These are phyloP conservation scores for Claviceps arundinis DNA, from an alignment of 2,329 filamentous ascomycete genomes.

Conservation along the genomic window DNA sequence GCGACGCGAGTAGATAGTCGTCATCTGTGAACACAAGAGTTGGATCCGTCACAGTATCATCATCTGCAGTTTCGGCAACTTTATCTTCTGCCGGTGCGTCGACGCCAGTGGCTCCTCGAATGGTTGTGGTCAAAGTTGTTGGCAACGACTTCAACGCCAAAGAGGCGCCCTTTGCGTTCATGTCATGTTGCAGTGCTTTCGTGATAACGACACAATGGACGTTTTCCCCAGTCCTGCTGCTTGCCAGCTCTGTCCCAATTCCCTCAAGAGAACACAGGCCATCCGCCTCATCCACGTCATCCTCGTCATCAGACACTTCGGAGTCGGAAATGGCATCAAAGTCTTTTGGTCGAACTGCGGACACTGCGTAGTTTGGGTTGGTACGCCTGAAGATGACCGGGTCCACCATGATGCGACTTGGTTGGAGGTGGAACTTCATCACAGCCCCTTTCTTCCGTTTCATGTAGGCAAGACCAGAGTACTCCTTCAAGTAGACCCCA, in stretches of 20 bases:
- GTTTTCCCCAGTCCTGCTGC: not conserved
- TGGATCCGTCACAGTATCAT: slow-evolving; percentile 8
- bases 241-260: slow-evolving; percentile 16
- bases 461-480: slow-evolving; percentile 73
- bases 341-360: slow-evolving; percentile 59
- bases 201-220: slow-evolving; percentile 16
- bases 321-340: slow-evolving; percentile 43
- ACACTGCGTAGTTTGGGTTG: slow-evolving; percentile 75
- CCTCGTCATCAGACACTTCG: slow-evolving; percentile 30
- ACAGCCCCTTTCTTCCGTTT: slow-evolving; percentile 56
- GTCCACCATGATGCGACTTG: slow-evolving; percentile 81
- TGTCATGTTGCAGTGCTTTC: slow-evolving; percentile 16
- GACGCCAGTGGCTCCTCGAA: not conserved
- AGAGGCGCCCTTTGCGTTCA: slow-evolving; percentile 17
- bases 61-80: slow-evolving; percentile 4
- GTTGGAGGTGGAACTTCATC: slow-evolving; percentile 72
- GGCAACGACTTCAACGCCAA: slow-evolving; percentile 45
- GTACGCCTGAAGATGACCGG: slow-evolving; percentile 69
- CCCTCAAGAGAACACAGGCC: slow-evolving; percentile 23
- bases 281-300: not conserved
- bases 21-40: slow-evolving; percentile 58
- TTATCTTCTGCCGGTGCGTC: slow-evolving; percentile 3
- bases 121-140: slow-evolving; percentile 11
- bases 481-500: slow-evolving; percentile 70
- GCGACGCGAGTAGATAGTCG: slow-evolving; percentile 71